Conservation (phyloP, 176 grass and related monocot species). For the Eremochloa ophiuroides region DNA sequence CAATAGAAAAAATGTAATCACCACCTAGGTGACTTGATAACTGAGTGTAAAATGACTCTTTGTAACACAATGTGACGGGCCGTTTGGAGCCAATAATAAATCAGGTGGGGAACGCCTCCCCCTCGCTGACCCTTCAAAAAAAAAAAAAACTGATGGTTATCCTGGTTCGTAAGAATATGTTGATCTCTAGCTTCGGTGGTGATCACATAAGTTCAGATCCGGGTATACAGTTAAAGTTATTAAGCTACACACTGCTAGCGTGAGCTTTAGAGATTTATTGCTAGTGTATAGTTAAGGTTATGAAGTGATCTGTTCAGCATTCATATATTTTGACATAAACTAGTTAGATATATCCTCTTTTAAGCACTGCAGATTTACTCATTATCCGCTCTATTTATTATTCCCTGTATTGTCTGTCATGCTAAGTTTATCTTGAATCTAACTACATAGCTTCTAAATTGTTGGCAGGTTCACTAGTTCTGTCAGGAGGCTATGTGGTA, state of each 20-base stretch:
- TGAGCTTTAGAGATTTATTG: too few relatives aligned
- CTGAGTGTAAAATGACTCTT: too few relatives aligned
- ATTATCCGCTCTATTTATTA: neutral
- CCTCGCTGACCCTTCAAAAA: too few relatives aligned
- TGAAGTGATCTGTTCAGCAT: neutral
- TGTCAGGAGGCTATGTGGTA: conserved; percentile 59
- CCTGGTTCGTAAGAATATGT: neutral
- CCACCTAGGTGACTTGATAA: too few relatives aligned
- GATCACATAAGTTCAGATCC: neutral
- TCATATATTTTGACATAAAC: neutral
- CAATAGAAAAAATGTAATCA: too few relatives aligned
- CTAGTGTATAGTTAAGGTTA: too few relatives aligned
- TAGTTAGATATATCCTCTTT: neutral
- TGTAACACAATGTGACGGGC: too few relatives aligned
- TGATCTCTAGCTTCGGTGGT: neutral
- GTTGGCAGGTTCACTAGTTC: conserved; percentile 65
- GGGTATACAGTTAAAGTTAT: neutral
- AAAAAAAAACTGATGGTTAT: too few relatives aligned
- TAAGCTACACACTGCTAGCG: too few relatives aligned
- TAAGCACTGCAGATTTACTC: neutral
- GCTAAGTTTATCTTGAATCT: neutral
- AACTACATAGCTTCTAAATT: neutral
- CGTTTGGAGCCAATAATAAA: too few relatives aligned
- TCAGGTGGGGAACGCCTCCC: too few relatives aligned
- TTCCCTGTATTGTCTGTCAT: neutral